Percentiles rank a stretch among this genome's conserved stretches.
Evolutionary conservation across 139 green algal genomes (phyloP).

Genomic region (Chlamydomonas schloesseri): DNA sequence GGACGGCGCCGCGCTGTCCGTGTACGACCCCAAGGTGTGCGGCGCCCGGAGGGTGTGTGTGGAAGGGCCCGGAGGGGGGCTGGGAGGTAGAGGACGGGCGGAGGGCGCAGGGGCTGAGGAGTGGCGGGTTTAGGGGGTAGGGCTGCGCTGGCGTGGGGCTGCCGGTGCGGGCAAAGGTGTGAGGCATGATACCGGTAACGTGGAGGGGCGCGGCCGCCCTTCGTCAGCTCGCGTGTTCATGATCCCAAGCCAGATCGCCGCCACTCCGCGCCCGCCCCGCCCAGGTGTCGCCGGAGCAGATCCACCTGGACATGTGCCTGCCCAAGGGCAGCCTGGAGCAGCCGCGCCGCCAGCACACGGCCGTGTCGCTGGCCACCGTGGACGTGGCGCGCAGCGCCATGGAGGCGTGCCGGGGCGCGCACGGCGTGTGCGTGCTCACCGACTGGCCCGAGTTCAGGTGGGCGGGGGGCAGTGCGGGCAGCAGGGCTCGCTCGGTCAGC

Average conservation of each 20-base stretch:
- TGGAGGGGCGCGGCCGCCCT: no score
- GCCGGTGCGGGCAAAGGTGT: no score
- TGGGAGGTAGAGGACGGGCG: no score
- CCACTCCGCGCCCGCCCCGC: no score
- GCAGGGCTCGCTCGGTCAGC: background rate
- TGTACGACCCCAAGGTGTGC: slow-evolving; percentile 95
- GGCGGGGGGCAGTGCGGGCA: background rate
- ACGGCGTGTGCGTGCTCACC: slow-evolving; percentile 89
- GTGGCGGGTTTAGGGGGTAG: background rate
- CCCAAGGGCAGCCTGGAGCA: slow-evolving; percentile 90
- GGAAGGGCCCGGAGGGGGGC: no score
- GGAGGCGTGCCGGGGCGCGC: slow-evolving; percentile 76
- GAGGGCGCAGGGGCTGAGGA: background rate
- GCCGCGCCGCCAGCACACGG: slow-evolving; percentile 60
- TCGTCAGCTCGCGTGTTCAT: no score
- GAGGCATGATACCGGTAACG: no score
- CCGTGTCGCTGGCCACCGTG: slow-evolving; percentile 50
- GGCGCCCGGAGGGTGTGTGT: no score
- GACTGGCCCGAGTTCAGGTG: slow-evolving; percentile 96
- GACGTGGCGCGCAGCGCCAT: slow-evolving; percentile 53
- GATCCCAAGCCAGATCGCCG: no score
- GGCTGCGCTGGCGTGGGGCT: no score
- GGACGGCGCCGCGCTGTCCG: slow-evolving; percentile 79
- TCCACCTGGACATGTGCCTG: slow-evolving; percentile 78
- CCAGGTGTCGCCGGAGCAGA: slow-evolving; percentile 59